phyloP scores from a whole-genome alignment of 768 basidiomycete genomes.

The Lactarius psammicola region DNA sequence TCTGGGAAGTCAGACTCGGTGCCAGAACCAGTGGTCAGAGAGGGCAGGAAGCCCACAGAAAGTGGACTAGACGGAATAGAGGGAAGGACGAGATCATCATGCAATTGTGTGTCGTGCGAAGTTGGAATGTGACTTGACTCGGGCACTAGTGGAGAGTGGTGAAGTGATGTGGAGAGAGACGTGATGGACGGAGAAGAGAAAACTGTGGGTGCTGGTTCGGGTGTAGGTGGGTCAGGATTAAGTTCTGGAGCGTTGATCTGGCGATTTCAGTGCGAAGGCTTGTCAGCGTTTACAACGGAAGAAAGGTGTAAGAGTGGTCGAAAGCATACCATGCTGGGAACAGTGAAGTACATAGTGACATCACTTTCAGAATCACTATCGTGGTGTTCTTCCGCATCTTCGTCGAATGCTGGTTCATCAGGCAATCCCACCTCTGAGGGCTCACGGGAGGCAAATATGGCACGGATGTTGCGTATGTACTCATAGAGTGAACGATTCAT shows the following conservation, averaged over 20 bases:
- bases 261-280: conserved; percentile 5
- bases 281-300: conserved; percentile 25
- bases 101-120: not conserved
- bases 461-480: not conserved
- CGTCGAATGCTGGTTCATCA: not conserved
- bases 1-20: not conserved
- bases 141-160: not conserved
- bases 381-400: not conserved
- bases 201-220: not conserved
- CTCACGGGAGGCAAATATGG: not conserved
- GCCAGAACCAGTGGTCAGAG: not conserved
- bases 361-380: conserved; percentile 1
- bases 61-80: conserved; percentile 8
- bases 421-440: not conserved
- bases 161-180: not conserved
- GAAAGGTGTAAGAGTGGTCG: not conserved
- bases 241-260: not conserved
- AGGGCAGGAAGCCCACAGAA: not conserved
- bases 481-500: conserved; percentile 16
- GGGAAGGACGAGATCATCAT: conserved; percentile 10
- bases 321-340: conserved; percentile 21
- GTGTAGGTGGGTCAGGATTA: not conserved
- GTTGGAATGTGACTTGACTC: not conserved
- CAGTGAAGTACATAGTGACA: not conserved
- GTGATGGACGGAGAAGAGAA: not conserved